Conservation (phyloP, 2,329 filamentous ascomycete species). For the Rugonectria rugulosa region DNA sequence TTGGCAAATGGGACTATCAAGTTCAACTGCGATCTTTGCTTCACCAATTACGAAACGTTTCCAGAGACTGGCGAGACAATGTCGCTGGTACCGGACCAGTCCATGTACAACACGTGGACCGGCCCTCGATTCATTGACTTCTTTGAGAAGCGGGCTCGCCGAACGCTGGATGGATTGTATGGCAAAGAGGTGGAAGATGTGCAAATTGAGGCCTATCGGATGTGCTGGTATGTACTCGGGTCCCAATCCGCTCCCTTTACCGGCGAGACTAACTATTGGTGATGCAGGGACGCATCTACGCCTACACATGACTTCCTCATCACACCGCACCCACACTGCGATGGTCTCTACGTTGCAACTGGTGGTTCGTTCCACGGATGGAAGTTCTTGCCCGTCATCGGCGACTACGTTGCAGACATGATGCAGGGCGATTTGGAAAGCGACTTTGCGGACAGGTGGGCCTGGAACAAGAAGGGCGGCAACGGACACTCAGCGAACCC, state of each 20-base stretch:
- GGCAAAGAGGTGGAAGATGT: conserved; percentile 49
- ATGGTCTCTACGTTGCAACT: conserved; percentile 65
- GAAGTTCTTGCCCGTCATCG: conserved; percentile 71
- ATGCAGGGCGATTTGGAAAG: conserved; percentile 50
- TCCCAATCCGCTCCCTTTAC: neutral
- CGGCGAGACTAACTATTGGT: conserved; percentile 20
- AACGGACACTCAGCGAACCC: conserved; percentile 52
- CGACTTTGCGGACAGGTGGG: conserved; percentile 52
- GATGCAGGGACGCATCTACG: conserved; percentile 65
- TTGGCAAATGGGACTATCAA: conserved; percentile 62
- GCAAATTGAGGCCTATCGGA: conserved; percentile 52
- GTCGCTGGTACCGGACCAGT: conserved; percentile 56
- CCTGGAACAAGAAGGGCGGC: conserved; percentile 53
- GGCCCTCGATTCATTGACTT: conserved; percentile 47
- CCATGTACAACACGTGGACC: conserved; percentile 53
- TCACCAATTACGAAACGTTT: conserved; percentile 60
- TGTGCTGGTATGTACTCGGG: conserved; percentile 52
- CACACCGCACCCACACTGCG: conserved; percentile 56
- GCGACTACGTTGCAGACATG: conserved; percentile 64
- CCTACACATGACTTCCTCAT: conserved; percentile 70
- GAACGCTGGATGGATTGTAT: conserved; percentile 51
- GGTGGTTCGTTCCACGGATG: conserved; percentile 71
- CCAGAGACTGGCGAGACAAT: conserved; percentile 58
- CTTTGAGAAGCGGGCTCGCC: conserved; percentile 54
- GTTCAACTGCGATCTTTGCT: conserved; percentile 67